Base-by-base conservation (phyloP, 2,329 filamentous ascomycete species). In the Ophiostoma novo-ulmi region DNA sequence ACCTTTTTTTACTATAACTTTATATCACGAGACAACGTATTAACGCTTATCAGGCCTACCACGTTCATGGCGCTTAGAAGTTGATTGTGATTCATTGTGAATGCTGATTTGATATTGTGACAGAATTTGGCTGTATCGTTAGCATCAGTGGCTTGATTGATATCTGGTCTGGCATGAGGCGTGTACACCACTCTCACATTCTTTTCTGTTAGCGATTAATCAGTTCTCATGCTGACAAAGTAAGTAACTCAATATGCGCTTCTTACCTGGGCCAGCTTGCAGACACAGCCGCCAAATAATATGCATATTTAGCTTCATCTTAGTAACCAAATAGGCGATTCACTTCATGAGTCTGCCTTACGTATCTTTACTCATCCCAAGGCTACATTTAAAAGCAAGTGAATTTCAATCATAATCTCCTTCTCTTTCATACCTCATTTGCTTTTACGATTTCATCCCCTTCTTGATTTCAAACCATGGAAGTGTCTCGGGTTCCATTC, bases 21-120 rank as follows among this genome's bases (percentile, higher is more conserved):
- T 58, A 58, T 58, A 58, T 58, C 52, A 58, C 52, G 52, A 58
- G 52, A 58, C 52, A 58, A 58, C 22, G 52, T 17, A 58, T 58
- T 22, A n/a, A 58, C 52, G 52, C 52, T 58, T 58, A 22, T 58
- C 44, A 48, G 5, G 14, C 13, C 6, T 44, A 14, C 17, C 41
- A 17, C 31, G 41, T 6, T 48, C 44, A n/a, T 20, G 44, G 44
- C 4, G 7, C 44, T n/a, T 20, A 39, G 7, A 44, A 48, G 44
- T 17, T 17, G 20, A 20, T 11, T 11, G 38, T 39, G 31, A 31
- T 31, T 31, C 31, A 31, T 39, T 39, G 11, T 39, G 3, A 39
- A 11, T 39, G 38, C 7, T 11, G 11, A 10, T 39, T 10, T 10
- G 8, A 39, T 39, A 39, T 11, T 39, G 38, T 39, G 38, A 39